Evolutionary conservation across 495 filamentous ascomycete species (phyloP).

Genomic region (Lasiosphaeria hispida): DNA sequence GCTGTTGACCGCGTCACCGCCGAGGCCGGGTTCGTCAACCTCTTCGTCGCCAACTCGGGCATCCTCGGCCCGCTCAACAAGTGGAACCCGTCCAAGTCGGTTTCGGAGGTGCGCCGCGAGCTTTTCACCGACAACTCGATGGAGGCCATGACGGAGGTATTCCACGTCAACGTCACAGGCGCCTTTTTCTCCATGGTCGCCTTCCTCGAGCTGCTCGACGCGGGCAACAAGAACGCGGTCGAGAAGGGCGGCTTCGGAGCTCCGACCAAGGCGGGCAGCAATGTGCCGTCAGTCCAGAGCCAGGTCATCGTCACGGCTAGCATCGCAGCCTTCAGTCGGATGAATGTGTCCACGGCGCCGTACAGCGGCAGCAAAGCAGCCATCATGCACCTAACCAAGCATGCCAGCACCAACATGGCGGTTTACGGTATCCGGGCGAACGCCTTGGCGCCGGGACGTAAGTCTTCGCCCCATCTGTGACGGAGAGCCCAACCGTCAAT

Average conservation of each 20-base stretch:
- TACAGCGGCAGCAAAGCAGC: conserved; percentile 64
- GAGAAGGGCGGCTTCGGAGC: conserved; percentile 35
- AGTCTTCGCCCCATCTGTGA: conserved; percentile 47
- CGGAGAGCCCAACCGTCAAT: neutral
- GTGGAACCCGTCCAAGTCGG: conserved; percentile 39
- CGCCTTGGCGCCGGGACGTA: conserved; percentile 61
- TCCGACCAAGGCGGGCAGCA: conserved; percentile 18
- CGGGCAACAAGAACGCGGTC: conserved; percentile 54
- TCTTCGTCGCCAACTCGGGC: conserved; percentile 66
- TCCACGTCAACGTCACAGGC: conserved; percentile 59
- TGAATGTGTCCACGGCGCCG: conserved; percentile 41
- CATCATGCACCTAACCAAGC: conserved; percentile 59
- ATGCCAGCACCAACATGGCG: conserved; percentile 51
- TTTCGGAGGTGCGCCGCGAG: conserved; percentile 34
- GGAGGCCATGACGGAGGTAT: conserved; percentile 51
- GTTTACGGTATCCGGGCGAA: conserved; percentile 59
- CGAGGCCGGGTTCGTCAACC: conserved; percentile 53
- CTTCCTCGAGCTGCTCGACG: conserved; percentile 64
- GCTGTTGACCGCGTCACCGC: conserved; percentile 48
- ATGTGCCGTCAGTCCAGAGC: conserved; percentile 49
- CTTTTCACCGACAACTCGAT: conserved; percentile 42
- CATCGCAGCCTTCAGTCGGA: conserved; percentile 53
- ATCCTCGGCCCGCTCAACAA: conserved; percentile 34
- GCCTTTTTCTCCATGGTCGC: conserved; percentile 62
- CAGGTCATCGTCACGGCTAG: conserved; percentile 53